Conservation (phyloP, 2,329 filamentous ascomycete species). For the Fusarium pseudocircinatum region DNA sequence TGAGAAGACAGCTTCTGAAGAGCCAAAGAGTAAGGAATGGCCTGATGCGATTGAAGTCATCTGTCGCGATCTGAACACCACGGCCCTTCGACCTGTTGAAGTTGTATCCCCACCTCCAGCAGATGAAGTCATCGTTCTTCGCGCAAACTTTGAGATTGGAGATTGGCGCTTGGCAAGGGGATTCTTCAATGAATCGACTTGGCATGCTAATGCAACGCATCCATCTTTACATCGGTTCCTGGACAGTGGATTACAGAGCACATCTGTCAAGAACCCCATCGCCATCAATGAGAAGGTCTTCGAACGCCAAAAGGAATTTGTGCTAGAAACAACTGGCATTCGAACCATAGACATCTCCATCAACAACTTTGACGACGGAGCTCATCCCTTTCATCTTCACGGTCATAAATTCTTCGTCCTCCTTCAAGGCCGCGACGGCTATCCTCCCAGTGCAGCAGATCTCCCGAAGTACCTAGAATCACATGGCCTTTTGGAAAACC, state of each 20-base stretch:
- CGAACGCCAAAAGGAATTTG: conserved; percentile 49
- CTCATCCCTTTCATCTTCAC: conserved; percentile 64
- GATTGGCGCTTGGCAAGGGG: conserved; percentile 63
- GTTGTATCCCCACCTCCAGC: conserved; percentile 49
- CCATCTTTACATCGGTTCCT: conserved; percentile 51
- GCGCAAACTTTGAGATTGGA: conserved; percentile 65
- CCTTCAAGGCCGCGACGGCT: conserved; percentile 45
- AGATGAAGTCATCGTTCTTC: conserved; percentile 55
- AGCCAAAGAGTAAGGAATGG: conserved; percentile 59
- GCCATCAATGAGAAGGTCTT: conserved; percentile 46
- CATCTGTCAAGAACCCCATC: conserved; percentile 23
- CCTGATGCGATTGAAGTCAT: conserved; percentile 56
- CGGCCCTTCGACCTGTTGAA: conserved; percentile 53
- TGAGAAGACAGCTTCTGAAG: not conserved
- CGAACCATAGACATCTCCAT: conserved; percentile 66
- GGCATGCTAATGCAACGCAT: conserved; percentile 51
- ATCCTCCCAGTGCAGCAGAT: conserved; percentile 45
- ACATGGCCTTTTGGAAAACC: conserved; percentile 43
- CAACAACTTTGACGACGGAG: conserved; percentile 65
- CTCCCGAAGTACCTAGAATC: conserved; percentile 41
- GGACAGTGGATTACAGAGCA: conserved; percentile 32
- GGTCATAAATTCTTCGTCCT: conserved; percentile 66
- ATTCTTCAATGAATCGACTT: conserved; percentile 64
- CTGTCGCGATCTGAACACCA: conserved; percentile 64
- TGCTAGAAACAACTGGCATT: conserved; percentile 61